phyloP scores from a whole-genome alignment of 1,284 basidiomycete genomes.

The Termitomyces sp. region DNA sequence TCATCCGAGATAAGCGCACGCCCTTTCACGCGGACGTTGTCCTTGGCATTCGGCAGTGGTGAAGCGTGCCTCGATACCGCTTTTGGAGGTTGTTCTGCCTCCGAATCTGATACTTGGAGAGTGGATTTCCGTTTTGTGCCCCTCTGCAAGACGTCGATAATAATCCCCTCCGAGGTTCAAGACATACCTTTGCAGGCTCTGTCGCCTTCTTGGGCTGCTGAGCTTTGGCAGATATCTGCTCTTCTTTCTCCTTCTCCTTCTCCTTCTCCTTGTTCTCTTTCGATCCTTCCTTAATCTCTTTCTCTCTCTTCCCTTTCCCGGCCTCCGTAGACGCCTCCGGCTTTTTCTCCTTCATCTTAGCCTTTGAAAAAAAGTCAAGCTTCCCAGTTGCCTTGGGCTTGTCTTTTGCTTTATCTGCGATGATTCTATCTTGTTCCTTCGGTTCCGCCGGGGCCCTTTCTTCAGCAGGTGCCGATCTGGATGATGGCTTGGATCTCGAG shows the following conservation, averaged over 20 bases:
- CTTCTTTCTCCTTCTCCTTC: constrained; percentile 8
- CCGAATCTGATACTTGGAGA: constrained; percentile 36
- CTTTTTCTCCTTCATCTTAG: constrained; percentile 42
- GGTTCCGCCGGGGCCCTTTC: constrained; percentile 14
- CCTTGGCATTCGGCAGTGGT: constrained; percentile 13
- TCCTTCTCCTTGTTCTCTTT: constrained; percentile 7
- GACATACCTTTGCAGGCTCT: constrained; percentile 10
- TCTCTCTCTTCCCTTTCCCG: constrained; percentile 7
- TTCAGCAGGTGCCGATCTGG: constrained; percentile 3
- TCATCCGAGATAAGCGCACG: constrained; percentile 54
- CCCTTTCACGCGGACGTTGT: constrained; percentile 33
- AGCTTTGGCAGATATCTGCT: not conserved
- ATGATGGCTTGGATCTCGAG: constrained; percentile 19
- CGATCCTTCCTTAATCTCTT: constrained; percentile 10
- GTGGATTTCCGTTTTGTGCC: constrained; percentile 54
- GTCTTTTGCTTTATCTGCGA: constrained; percentile 22
- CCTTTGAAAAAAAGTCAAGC: constrained; percentile 61
- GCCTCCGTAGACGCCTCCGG: constrained; percentile 18
- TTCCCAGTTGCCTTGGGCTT: constrained; percentile 49
- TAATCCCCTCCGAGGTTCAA: not conserved
- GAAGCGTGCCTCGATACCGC: constrained; percentile 15
- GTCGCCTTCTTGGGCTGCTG: constrained; percentile 1
- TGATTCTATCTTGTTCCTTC: constrained; percentile 19
- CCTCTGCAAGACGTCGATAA: constrained; percentile 31
- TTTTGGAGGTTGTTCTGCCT: constrained; percentile 22